Conservation (phyloP, 768 basidiomycete species). For the Candolleomyces efflorescens region DNA sequence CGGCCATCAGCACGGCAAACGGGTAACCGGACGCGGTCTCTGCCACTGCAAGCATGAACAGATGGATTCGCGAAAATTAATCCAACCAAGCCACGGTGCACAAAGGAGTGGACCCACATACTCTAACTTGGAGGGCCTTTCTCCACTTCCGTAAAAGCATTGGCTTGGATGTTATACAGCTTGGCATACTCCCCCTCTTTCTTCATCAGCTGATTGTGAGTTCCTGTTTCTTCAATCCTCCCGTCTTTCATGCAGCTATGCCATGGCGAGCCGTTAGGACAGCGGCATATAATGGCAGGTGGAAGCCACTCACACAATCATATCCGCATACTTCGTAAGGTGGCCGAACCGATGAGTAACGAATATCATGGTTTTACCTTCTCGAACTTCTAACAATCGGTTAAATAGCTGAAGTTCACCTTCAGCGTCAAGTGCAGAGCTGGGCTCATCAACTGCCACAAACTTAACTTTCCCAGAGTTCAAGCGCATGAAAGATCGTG, state of each 20-base stretch:
- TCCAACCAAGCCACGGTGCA: too few relatives aligned
- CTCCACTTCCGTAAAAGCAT: slow-evolving; percentile 16
- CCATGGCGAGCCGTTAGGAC: slow-evolving; percentile 8
- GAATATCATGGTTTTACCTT: slow-evolving; percentile 51
- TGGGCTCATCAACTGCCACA: slow-evolving; percentile 58
- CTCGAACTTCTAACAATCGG: slow-evolving; percentile 29
- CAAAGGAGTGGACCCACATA: too few relatives aligned
- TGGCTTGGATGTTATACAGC: slow-evolving; percentile 37
- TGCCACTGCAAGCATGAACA: too few relatives aligned
- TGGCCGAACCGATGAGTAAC: slow-evolving; percentile 54
- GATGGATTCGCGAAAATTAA: too few relatives aligned
- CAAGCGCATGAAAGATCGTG: slow-evolving; percentile 43
- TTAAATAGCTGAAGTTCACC: slow-evolving; percentile 47
- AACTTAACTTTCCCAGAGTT: slow-evolving; percentile 37
- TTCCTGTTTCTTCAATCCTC: slow-evolving; percentile 34
- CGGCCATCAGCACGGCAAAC: too few relatives aligned
- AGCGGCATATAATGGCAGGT: slow-evolving; percentile 12
- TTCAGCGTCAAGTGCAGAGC: slow-evolving; percentile 51
- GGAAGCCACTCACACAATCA: slow-evolving; percentile 40
- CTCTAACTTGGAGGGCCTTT: too few relatives aligned
- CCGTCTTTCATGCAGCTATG: slow-evolving; percentile 45
- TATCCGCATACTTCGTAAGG: slow-evolving; percentile 44
- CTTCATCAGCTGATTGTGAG: slow-evolving; percentile 34
- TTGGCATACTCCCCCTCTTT: slow-evolving; percentile 35
- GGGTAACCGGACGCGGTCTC: too few relatives aligned